Conservation (phyloP, 345 rosid species). For the Citrus sp. region DNA sequence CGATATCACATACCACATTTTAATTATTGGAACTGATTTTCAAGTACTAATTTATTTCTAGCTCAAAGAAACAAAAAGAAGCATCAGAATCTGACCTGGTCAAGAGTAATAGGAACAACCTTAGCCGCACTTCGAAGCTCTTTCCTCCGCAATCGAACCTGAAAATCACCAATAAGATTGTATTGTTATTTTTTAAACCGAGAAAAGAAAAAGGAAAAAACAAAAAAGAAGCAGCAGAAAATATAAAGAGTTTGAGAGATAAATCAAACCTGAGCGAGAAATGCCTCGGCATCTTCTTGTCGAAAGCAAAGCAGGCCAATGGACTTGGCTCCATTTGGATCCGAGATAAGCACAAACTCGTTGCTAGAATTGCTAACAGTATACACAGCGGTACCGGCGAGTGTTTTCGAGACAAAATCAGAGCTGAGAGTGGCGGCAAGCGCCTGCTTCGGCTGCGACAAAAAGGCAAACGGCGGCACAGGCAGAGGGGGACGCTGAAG, state of each 20-base stretch:
- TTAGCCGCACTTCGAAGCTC: conserved; percentile 66
- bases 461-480: conserved; percentile 52
- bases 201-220: background rate
- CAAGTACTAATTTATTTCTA: background rate
- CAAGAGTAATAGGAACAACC: conserved; percentile 89
- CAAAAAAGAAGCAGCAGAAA: too few relatives aligned
- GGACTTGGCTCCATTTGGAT: conserved; percentile 78
- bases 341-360: conserved; percentile 94
- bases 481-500: conserved; percentile 4
- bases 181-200: background rate
- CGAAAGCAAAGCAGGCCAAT: conserved; percentile 92
- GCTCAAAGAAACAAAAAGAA: background rate
- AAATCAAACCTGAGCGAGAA: conserved; percentile 72
- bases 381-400: conserved; percentile 72
- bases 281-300: conserved; percentile 89
- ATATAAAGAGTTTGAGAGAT: background rate
- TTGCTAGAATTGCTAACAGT: conserved; percentile 87
- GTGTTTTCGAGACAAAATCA: conserved; percentile 67
- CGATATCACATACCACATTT: background rate
- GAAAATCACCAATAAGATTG: background rate
- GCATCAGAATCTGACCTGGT: conserved; percentile 49
- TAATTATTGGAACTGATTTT: background rate
- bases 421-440: conserved; percentile 36
- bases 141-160: conserved; percentile 79
- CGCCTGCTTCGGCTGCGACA: conserved; percentile 52